Conservation (phyloP, 345 rosid genomes). For the Salix purpurea region DNA sequence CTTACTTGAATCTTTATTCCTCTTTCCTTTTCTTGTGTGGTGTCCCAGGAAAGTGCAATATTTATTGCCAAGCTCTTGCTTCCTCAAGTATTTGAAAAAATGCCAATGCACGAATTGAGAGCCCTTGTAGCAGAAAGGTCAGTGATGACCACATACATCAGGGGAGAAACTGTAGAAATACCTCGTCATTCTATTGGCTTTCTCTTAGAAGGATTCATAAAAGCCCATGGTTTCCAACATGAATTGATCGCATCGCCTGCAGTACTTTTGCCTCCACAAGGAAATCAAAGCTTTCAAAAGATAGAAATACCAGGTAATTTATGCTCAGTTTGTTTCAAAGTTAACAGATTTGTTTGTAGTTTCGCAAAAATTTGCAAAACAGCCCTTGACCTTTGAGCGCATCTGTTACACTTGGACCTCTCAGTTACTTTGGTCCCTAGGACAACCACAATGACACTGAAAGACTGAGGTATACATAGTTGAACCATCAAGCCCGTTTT, state of each 20-base stretch:
- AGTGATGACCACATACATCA: slow-evolving; percentile 41
- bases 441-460: neutral
- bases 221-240: slow-evolving; percentile 48
- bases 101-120: slow-evolving; percentile 76
- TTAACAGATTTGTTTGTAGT: neutral
- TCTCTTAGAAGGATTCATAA: slow-evolving; percentile 74
- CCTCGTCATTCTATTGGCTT: slow-evolving; percentile 58
- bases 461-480: neutral
- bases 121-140: slow-evolving; percentile 69
- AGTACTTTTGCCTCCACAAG: slow-evolving; percentile 41
- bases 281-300: slow-evolving; percentile 24
- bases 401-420: neutral
- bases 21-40: neutral
- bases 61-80: slow-evolving; percentile 65
- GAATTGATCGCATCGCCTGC: slow-evolving; percentile 67
- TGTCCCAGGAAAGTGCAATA: slow-evolving; percentile 81
- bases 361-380: neutral
- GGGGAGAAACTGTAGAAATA: slow-evolving; percentile 73
- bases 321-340: neutral
- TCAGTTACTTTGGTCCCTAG: neutral
- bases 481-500: neutral
- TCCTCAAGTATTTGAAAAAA: slow-evolving; percentile 82
- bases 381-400: neutral
- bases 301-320: slow-evolving; percentile 54
- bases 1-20: neutral